Conservation (phyloP, 1,139 yeast genomes). For the Candida frijolesensis region DNA sequence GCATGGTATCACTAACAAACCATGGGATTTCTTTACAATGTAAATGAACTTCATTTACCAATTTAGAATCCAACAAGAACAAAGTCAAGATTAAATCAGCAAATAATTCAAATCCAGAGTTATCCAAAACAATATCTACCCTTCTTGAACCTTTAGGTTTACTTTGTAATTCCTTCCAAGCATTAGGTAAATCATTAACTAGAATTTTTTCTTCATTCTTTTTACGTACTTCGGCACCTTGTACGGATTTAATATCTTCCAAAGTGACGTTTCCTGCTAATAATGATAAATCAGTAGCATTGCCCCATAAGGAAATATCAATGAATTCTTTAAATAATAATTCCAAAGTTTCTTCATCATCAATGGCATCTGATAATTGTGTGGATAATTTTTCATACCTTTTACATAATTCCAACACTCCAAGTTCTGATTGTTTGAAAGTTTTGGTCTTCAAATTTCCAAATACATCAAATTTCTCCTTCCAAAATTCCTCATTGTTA, state of each 20-base stretch:
- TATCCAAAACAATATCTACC: slow-evolving; percentile 87
- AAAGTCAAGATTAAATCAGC: slow-evolving; percentile 80
- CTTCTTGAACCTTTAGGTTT: slow-evolving; percentile 30
- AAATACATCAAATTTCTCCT: slow-evolving; percentile 66
- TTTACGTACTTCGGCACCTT: slow-evolving; percentile 86
- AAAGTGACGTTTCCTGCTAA: slow-evolving; percentile 76
- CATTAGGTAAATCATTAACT: slow-evolving; percentile 69
- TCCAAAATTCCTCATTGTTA: slow-evolving; percentile 42
- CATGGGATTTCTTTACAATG: slow-evolving; percentile 94
- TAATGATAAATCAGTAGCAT: slow-evolving; percentile 91
- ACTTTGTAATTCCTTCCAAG: slow-evolving; percentile 52
- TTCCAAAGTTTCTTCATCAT: slow-evolving; percentile 49
- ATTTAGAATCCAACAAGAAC: slow-evolving; percentile 70
- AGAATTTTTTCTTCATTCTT: slow-evolving; percentile 82
- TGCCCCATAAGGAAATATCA: slow-evolving; percentile 95
- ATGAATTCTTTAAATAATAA: slow-evolving; percentile 74
- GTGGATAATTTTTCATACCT: slow-evolving; percentile 50
- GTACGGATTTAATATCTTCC: slow-evolving; percentile 87
- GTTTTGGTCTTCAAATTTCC: slow-evolving; percentile 69
- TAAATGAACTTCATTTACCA: slow-evolving; percentile 65
- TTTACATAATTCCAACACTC: slow-evolving; percentile 80
- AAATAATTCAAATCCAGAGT: slow-evolving; percentile 92
- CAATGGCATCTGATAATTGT: slow-evolving; percentile 28
- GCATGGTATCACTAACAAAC: slow-evolving; percentile 96
- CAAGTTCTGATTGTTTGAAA: slow-evolving; percentile 71